Conservation (phyloP, 306 rosid species). For the Vicia villosa region DNA sequence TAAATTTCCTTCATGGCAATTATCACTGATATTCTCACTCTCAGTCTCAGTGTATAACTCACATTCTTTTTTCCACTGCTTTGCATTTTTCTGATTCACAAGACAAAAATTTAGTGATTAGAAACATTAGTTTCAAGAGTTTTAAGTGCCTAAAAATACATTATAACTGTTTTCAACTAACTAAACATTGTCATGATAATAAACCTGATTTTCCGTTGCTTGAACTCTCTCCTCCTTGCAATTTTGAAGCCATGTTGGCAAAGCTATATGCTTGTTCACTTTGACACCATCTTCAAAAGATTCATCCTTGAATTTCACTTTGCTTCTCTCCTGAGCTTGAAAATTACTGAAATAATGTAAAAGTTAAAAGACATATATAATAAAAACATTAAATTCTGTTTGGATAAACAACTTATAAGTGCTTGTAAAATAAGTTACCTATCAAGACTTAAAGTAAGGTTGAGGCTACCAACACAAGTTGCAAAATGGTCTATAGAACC, state of each 20-base stretch:
- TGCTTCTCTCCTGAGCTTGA: conserved; percentile 49
- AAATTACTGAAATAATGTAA: conserved; percentile 43
- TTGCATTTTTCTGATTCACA: conserved; percentile 53
- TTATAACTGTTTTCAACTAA: not conserved
- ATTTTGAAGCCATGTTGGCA: conserved; percentile 77
- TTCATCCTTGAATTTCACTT: conserved; percentile 39
- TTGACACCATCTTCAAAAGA: conserved; percentile 31
- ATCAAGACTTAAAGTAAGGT: conserved; percentile 70
- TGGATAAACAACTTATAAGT: not conserved
- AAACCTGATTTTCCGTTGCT: conserved; percentile 47
- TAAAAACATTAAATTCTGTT: not conserved
- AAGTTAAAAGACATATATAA: not conserved
- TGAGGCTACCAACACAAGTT: conserved; percentile 65
- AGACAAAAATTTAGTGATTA: not conserved
- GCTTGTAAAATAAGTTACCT: conserved; percentile 44
- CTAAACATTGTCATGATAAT: not conserved
- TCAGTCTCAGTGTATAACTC: not conserved
- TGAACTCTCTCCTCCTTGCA: conserved; percentile 53
- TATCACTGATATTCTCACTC: not conserved
- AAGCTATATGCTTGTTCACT: conserved; percentile 41
- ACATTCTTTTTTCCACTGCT: conserved; percentile 35
- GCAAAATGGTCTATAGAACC: conserved; percentile 25
- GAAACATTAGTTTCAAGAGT: not conserved
- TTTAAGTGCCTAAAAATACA: not conserved
- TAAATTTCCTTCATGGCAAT: conserved; percentile 44